These are phyloP conservation scores for Fusarium robinianum DNA, from an alignment of 2,329 filamentous ascomycete genomes.

Conservation along the genomic window DNA sequence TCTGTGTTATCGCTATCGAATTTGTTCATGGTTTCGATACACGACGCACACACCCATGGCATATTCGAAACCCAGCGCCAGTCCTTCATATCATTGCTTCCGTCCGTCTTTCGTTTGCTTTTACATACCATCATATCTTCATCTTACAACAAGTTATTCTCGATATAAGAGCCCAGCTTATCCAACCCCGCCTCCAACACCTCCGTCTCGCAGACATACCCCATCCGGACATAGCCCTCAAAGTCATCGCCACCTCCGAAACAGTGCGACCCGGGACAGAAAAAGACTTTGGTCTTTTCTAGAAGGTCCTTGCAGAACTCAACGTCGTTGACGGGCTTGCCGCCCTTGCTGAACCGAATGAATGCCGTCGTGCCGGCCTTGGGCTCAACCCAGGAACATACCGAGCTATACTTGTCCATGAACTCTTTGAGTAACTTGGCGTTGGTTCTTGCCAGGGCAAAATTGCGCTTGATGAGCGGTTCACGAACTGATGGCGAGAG, in stretches of 20 bases:
- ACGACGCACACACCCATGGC: neutral
- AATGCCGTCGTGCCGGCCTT: conserved; percentile 81
- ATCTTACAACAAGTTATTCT: conserved; percentile 14
- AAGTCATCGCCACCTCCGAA: conserved; percentile 72
- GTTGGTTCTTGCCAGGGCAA: conserved; percentile 68
- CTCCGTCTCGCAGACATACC: conserved; percentile 73
- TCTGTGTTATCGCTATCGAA: conserved; percentile 11
- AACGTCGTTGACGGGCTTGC: conserved; percentile 69
- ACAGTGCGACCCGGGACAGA: conserved; percentile 73
- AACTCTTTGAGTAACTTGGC: conserved; percentile 68
- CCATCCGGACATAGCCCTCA: conserved; percentile 75
- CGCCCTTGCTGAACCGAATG: conserved; percentile 67
- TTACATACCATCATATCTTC: neutral
- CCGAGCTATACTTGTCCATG: conserved; percentile 64
- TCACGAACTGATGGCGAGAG: conserved; percentile 55
- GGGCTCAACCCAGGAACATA: conserved; percentile 73
- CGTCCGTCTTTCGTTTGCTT: neutral
- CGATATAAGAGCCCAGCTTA: conserved; percentile 48
- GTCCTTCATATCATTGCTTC: neutral
- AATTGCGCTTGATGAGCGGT: conserved; percentile 57
- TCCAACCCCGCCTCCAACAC: conserved; percentile 69
- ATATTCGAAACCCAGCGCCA: neutral
- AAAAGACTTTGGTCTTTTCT: conserved; percentile 70
- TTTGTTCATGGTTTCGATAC: conserved; percentile 3
- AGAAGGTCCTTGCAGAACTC: conserved; percentile 71